phyloP scores from a whole-genome alignment of 768 basidiomycete species.

The Jaapia argillacea region DNA sequence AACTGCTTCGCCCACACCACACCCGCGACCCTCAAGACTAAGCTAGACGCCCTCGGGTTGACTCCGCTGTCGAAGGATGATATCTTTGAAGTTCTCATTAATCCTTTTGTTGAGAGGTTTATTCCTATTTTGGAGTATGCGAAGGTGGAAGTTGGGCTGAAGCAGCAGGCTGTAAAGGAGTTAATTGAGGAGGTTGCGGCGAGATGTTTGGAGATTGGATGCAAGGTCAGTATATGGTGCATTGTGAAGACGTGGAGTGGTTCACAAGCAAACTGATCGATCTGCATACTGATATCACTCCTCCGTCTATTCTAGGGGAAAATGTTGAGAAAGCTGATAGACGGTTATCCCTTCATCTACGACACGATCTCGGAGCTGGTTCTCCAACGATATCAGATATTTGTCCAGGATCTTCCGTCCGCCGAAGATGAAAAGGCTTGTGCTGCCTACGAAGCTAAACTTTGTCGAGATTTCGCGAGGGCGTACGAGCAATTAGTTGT shows the following conservation, averaged over 20 bases:
- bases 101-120: slow-evolving; percentile 60
- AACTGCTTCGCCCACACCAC: slow-evolving; percentile 4
- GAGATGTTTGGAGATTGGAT: slow-evolving; percentile 50
- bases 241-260: too few species aligned
- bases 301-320: slow-evolving; percentile 41
- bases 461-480: slow-evolving; percentile 48
- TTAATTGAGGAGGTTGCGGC: slow-evolving; percentile 52
- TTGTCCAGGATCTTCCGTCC: slow-evolving; percentile 45
- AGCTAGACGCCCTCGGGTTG: slow-evolving; percentile 46
- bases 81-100: slow-evolving; percentile 50
- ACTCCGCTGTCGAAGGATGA: slow-evolving; percentile 48
- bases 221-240: slow-evolving; percentile 23
- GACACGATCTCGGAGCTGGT: slow-evolving; percentile 34
- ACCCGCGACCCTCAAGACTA: slow-evolving; percentile 21
- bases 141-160: slow-evolving; percentile 31
- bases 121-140: slow-evolving; percentile 41
- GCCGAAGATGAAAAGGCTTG: slow-evolving; percentile 39
- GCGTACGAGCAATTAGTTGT: too few species aligned
- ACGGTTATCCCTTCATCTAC: slow-evolving; percentile 33
- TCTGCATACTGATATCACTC: slow-evolving; percentile 5
- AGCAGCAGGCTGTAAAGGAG: slow-evolving; percentile 26
- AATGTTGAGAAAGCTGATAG: slow-evolving; percentile 48
- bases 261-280: too few species aligned
- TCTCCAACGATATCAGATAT: slow-evolving; percentile 38
- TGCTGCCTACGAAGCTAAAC: slow-evolving; percentile 32